Base-by-base conservation (phyloP, 805 yeast genomes). In the Kregervanrija pseudodelftensis region DNA sequence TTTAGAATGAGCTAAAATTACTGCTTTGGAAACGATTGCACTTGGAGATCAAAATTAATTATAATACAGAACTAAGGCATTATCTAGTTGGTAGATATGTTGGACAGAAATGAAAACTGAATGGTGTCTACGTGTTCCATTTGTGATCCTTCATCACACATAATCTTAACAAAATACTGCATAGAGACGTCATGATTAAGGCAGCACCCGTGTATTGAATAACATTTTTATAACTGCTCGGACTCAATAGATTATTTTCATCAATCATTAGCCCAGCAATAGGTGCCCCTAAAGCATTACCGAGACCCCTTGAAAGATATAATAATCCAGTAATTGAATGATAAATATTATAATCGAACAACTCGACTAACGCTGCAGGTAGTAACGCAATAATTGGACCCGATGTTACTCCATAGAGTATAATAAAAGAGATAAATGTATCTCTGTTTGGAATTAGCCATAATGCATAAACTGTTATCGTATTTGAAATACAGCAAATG, bases 241-340 rank as follows among this genome's bases (percentile, higher is more conserved):
- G 41, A 33, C 8, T 22, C 28, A 22, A 5, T 22, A 22, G 2
- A 22, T 32, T 5, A 8, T 8, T 13, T 14, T n/a, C 11, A 1
- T 39, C 41, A 11, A 65, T 57, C 48, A 65, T 42, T 11, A 60
- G 42, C 30, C 66, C 70, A 8, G 68, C 70, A 15, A 66, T 48
- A 2, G 70, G 70, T 5, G 66, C 55, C 0, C 70, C 70, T 8
- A 65, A 34, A 36, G 63, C 42, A 30, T 54, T 64, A 0, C 70
- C 69, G 4, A 61, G 37, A 1, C 70, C 70, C 42, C 70, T 49
- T 14, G 53, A 53, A 33, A 62, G 58, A 44, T 65, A 66, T 64
- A 65, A 57, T 28, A 65, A 43, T 2, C 68, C 67, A 41, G 61
- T 54, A 40, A 65, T 50, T 1, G 66, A 53, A 32, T 65, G 66